Evolutionary conservation across 2,329 filamentous ascomycete genomes (phyloP).

Genomic region (Elsinoe australis): DNA sequence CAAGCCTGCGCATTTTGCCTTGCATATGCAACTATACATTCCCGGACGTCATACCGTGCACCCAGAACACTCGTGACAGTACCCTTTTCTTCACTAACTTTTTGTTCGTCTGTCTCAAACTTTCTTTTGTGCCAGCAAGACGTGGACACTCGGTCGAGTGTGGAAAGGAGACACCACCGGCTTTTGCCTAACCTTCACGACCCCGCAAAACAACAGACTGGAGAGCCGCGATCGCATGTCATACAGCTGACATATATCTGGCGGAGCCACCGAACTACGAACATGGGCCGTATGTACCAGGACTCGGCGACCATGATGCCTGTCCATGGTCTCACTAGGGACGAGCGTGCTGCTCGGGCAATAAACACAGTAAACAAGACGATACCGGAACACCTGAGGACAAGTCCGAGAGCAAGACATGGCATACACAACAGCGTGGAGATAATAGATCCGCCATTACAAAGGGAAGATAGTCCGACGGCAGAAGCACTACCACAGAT

Average conservation of each 20-base stretch:
- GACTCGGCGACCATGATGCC: not conserved
- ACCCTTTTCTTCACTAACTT: not conserved
- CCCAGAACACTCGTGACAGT: not conserved
- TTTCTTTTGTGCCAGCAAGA: too few relatives aligned
- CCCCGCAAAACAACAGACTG: not conserved
- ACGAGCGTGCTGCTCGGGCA: conserved; percentile 45
- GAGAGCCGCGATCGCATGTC: conserved; percentile 9
- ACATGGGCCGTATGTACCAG: not conserved
- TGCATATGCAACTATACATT: conserved; percentile 8
- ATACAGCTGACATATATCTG: not conserved
- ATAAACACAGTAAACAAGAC: conserved; percentile 52
- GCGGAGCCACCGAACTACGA: not conserved
- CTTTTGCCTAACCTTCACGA: not conserved
- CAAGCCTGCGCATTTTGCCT: conserved; percentile 13
- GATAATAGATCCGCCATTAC: conserved; percentile 33
- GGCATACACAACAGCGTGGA: conserved; percentile 49
- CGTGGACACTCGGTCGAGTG: too few relatives aligned
- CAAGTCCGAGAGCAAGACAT: conserved; percentile 48
- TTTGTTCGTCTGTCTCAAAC: too few relatives aligned
- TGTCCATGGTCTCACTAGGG: conserved; percentile 12
- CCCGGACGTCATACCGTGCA: conserved; percentile 6
- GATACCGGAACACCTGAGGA: conserved; percentile 49
- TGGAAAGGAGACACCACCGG: too few relatives aligned
- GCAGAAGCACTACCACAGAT: conserved; percentile 23
- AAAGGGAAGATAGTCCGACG: conserved; percentile 20